Conservation (phyloP, 2,329 filamentous ascomycete genomes). For the Pseudogymnoascus sp. region DNA sequence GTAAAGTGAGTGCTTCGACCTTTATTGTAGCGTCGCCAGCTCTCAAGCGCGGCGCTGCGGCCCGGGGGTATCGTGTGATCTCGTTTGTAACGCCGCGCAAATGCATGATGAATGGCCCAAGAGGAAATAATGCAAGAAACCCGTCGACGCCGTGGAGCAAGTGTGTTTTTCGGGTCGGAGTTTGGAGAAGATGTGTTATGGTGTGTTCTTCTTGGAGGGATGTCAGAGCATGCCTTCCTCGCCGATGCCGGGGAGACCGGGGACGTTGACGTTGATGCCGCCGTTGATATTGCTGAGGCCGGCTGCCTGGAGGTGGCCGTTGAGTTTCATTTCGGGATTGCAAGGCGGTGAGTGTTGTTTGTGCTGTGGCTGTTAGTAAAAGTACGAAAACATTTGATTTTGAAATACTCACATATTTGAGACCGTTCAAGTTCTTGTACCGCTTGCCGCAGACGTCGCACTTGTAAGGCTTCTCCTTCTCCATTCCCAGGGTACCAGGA, state of each 20-base stretch:
- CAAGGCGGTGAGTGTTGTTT: conserved; percentile 81
- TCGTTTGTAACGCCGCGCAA: conserved; percentile 6
- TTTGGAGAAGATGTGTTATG: neutral
- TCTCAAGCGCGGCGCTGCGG: neutral
- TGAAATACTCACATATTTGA: conserved; percentile 70
- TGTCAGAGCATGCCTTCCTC: conserved; percentile 40
- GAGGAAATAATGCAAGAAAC: neutral
- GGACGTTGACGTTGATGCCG: conserved; percentile 21
- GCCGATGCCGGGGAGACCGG: conserved; percentile 48
- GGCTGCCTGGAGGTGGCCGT: conserved; percentile 27
- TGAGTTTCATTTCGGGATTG: conserved; percentile 68
- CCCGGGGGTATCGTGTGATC: conserved; percentile 5
- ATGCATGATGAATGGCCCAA: conserved; percentile 6
- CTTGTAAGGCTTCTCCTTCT: conserved; percentile 98
- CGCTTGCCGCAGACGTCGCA: conserved; percentile 96
- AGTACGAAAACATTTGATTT: neutral
- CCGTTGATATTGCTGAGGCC: conserved; percentile 33
- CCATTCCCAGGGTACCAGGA: conserved; percentile 96
- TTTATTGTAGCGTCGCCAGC: conserved; percentile 2
- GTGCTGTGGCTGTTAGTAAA: conserved; percentile 44
- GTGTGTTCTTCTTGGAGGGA: conserved; percentile 2
- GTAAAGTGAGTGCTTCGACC: neutral
- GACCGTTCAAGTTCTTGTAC: conserved; percentile 97
- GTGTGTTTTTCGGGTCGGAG: neutral
- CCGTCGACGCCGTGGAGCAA: neutral